Percentiles rank a stretch among this genome's conserved stretches.
phyloP scores from a whole-genome alignment of 192 early-diverging fungal genomes.

The Lobosporangium transversale region DNA sequence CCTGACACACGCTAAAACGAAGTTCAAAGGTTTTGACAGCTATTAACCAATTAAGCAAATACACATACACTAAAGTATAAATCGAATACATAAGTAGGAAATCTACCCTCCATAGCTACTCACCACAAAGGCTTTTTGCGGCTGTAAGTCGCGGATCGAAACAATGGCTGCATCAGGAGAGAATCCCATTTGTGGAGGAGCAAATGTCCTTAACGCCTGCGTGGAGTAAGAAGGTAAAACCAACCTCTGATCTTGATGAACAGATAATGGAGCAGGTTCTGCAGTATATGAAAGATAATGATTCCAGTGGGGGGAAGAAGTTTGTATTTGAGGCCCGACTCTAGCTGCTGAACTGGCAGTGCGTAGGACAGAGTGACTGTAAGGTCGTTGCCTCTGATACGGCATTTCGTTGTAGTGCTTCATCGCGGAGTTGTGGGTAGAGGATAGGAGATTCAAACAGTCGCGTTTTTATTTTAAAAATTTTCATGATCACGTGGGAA shows the following conservation, averaged over 20 bases:
- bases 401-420: conserved; percentile 3
- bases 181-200: conserved; percentile 10
- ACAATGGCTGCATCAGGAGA: conserved; percentile 32
- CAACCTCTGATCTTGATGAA: background rate
- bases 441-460: too few species aligned
- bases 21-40: background rate
- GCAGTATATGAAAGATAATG: background rate
- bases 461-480: too few species aligned
- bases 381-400: background rate
- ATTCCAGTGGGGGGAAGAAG: background rate
- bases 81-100: too few species aligned
- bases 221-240: conserved; percentile 13
- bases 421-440: background rate
- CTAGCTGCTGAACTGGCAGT: background rate
- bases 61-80: background rate
- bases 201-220: conserved; percentile 32
- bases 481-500: conserved; percentile 5
- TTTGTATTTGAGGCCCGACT: too few species aligned
- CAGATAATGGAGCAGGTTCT: background rate
- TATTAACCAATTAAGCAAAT: background rate
- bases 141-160: conserved; percentile 21
- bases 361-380: background rate
- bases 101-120: conserved; percentile 3
- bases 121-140: conserved; percentile 27
- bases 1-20: conserved; percentile 23